Percentiles rank a stretch among this genome's conserved stretches.
phyloP scores from a whole-genome alignment of 129 eudicot genomes.

The Tagetes erecta region DNA sequence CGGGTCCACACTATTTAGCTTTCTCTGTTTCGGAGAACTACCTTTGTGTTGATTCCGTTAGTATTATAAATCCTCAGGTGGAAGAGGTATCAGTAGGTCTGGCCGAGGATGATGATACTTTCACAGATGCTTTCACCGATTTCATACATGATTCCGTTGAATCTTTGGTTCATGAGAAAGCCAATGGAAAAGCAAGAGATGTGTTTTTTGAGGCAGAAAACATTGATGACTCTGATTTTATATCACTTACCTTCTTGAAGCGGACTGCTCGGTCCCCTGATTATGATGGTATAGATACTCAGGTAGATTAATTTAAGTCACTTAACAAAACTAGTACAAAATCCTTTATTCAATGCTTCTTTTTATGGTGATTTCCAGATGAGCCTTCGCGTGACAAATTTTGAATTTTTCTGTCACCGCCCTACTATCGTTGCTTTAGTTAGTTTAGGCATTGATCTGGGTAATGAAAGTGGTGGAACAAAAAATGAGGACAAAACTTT shows the following conservation, averaged over 20 bases:
- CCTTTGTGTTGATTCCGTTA: constrained; percentile 28
- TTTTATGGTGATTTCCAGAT: constrained; percentile 52
- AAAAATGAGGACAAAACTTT: constrained; percentile 39
- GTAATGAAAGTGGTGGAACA: constrained; percentile 44
- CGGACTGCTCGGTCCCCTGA: constrained; percentile 72
- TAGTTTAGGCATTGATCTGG: constrained; percentile 71
- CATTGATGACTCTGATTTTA: constrained; percentile 74
- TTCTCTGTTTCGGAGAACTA: constrained; percentile 60
- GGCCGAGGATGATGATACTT: constrained; percentile 77
- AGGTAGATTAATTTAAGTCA: constrained; percentile 47
- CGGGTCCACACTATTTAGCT: constrained; percentile 68
- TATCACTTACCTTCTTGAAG: constrained; percentile 66
- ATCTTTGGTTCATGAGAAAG: constrained; percentile 46
- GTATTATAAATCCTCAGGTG: constrained; percentile 41
- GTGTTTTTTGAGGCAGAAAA: constrained; percentile 71
- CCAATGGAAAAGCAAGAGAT: constrained; percentile 48
- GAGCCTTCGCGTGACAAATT: constrained; percentile 78
- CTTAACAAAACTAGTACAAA: neutral
- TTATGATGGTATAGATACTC: constrained; percentile 85
- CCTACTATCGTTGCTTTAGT: constrained; percentile 90
- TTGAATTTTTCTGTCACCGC: constrained; percentile 85
- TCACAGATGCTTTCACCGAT: constrained; percentile 83
- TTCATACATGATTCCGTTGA: constrained; percentile 68
- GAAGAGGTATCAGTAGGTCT: constrained; percentile 37
- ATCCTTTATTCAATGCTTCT: constrained; percentile 13